These are phyloP conservation scores for Drechmeria coniospora DNA, from an alignment of 2,329 filamentous ascomycete genomes.

Conservation along the genomic window DNA sequence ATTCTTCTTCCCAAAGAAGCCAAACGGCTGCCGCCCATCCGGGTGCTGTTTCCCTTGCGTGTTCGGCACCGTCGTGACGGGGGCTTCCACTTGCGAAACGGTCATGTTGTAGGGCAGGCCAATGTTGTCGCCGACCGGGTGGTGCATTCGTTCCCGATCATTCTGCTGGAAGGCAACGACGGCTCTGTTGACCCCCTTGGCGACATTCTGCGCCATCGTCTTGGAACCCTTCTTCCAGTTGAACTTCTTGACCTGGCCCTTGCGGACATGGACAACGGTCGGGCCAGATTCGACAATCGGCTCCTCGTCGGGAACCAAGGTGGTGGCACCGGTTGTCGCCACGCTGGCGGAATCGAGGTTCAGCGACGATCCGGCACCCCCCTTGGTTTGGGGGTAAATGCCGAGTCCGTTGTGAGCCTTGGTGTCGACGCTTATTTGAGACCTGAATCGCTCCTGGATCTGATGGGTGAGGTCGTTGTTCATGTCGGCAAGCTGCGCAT, in stretches of 20 bases:
- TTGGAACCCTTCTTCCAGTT: constrained; percentile 98
- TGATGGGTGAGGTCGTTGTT: constrained; percentile 92
- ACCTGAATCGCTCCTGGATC: constrained; percentile 86
- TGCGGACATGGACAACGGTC: constrained; percentile 90
- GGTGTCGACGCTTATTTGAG: constrained; percentile 41
- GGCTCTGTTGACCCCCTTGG: constrained; percentile 85
- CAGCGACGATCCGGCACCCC: constrained; percentile 31
- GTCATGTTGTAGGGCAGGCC: constrained; percentile 59
- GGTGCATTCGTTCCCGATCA: constrained; percentile 39
- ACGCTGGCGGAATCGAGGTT: constrained; percentile 38
- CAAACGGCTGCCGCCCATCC: constrained; percentile 43
- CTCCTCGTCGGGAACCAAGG: constrained; percentile 52
- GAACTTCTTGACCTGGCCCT: constrained; percentile 89
- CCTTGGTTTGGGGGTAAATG: constrained; percentile 39
- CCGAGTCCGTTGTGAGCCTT: constrained; percentile 39
- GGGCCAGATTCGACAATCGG: constrained; percentile 55
- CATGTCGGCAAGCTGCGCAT: constrained; percentile 82
- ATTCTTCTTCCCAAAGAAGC: constrained; percentile 51
- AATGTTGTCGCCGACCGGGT: constrained; percentile 45
- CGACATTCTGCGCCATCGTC: constrained; percentile 83
- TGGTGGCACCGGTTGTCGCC: constrained; percentile 40
- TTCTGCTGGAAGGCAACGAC: constrained; percentile 57
- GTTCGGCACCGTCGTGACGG: constrained; percentile 17
- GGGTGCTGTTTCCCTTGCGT: constrained; percentile 12
- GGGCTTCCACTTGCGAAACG: constrained; percentile 35